A percentile compares a stretch with the other conserved stretches of the same genome.
These are phyloP conservation scores for Symmetrospora coprosmae DNA, from an alignment of 768 basidiomycete species.

Conservation along the genomic window DNA sequence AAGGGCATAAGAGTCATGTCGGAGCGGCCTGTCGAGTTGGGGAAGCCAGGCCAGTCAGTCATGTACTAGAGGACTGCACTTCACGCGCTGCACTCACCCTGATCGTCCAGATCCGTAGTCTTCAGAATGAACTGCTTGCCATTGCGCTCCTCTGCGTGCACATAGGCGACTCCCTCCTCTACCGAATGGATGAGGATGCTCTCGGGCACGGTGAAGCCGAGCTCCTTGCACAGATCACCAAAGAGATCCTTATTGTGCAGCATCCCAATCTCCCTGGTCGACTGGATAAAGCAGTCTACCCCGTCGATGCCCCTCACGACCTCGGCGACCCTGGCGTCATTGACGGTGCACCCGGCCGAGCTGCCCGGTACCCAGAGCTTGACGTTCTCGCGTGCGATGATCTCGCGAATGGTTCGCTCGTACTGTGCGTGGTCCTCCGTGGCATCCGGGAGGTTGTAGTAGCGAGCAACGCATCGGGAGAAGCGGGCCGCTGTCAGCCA, in stretches of 20 bases:
- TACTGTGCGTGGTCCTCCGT: slow-evolving; percentile 23
- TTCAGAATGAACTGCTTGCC: slow-evolving; percentile 33
- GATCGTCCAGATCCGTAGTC: slow-evolving; percentile 36
- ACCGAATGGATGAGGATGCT: slow-evolving; percentile 33
- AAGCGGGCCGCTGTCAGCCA: slow-evolving; percentile 18
- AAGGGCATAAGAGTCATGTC: slow-evolving; percentile 20
- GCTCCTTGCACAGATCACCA: slow-evolving; percentile 32
- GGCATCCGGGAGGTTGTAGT: slow-evolving; percentile 16
- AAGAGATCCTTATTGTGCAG: slow-evolving; percentile 38
- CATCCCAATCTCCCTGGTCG: slow-evolving; percentile 33
- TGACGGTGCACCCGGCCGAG: slow-evolving; percentile 35
- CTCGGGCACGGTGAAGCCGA: slow-evolving; percentile 33
- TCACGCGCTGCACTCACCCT: slow-evolving; percentile 15
- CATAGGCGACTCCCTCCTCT: slow-evolving; percentile 29
- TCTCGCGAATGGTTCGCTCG: slow-evolving; percentile 27
- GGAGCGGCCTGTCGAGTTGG: slow-evolving; percentile 32
- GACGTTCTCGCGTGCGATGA: slow-evolving; percentile 32
- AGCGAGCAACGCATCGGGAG: slow-evolving; percentile 8
- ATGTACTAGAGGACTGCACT: too few species aligned
- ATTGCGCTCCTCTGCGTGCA: background rate
- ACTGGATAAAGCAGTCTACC: slow-evolving; percentile 35
- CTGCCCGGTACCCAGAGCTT: slow-evolving; percentile 36
- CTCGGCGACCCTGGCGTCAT: slow-evolving; percentile 36
- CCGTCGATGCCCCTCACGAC: slow-evolving; percentile 30
- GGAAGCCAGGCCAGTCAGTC: too few species aligned